These are phyloP conservation scores for Tolypocladium tropicale DNA, from an alignment of 2,329 filamentous ascomycete genomes.

Conservation along the genomic window DNA sequence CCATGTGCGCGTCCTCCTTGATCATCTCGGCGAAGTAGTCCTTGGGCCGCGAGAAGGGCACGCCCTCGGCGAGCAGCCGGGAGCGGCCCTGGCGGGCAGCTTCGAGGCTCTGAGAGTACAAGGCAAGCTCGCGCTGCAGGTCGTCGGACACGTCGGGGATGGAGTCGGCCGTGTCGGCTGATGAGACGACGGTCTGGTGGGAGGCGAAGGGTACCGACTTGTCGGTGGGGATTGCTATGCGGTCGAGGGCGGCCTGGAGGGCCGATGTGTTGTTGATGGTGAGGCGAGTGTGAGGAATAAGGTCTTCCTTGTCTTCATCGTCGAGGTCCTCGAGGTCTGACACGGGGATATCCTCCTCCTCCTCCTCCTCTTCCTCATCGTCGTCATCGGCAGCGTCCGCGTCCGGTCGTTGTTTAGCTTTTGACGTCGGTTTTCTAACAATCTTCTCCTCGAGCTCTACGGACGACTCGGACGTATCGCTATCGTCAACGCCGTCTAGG, in stretches of 20 bases:
- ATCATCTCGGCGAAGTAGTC: conserved; percentile 99
- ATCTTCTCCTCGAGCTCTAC: conserved; percentile 69
- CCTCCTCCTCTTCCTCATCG: conserved; percentile 59
- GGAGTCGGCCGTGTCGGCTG: conserved; percentile 49
- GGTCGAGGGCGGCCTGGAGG: conserved; percentile 68
- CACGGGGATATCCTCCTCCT: conserved; percentile 82
- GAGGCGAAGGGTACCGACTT: conserved; percentile 67
- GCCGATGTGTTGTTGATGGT: conserved; percentile 96
- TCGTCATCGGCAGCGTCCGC: conserved; percentile 39
- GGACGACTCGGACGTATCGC: conserved; percentile 56
- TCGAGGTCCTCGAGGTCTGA: conserved; percentile 73
- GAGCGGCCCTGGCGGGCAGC: conserved; percentile 64
- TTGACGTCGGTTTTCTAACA: conserved; percentile 18
- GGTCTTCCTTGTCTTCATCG: conserved; percentile 74
- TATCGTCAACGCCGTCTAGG: conserved; percentile 47
- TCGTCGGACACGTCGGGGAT: conserved; percentile 86
- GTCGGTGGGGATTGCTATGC: conserved; percentile 58
- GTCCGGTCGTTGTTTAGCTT: conserved; percentile 11
- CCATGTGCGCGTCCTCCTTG: conserved; percentile 97
- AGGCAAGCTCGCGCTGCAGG: conserved; percentile 80
- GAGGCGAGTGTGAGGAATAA: conserved; percentile 81
- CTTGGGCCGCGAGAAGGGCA: conserved; percentile 76
- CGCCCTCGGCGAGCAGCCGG: conserved; percentile 70
- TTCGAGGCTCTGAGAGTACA: conserved; percentile 81
- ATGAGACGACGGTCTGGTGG: conserved; percentile 67